Evolutionary conservation across 148 eudicot genomes (phyloP), one percentile per base, ranked within the genome.

Genomic region (Rhododendron griersonianum): DNA sequence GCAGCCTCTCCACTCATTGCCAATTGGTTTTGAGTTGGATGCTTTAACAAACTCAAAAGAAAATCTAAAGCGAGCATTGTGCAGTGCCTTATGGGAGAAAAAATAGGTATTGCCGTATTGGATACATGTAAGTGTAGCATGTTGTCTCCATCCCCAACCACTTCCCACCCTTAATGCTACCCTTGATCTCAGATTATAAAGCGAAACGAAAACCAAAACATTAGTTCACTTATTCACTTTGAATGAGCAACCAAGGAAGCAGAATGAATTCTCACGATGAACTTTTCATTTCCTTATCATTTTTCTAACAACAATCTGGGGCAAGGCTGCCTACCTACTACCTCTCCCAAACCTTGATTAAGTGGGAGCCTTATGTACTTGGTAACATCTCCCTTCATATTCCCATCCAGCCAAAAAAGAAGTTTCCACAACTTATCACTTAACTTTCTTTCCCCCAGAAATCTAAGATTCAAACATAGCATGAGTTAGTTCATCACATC

Each of bases 141-240:
- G 51, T 55, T 23, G 47, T 33, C 47, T 5, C 28, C 10, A 81
- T 30, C 67, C 47, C 28, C 45, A 44, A 80, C 44, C 44, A 50
- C 44, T 51, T 79, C 63, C 63, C 82, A 50, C 37, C 81, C 63
- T 80, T 81, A 53, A 53, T 39, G 79, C 79, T 75, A 75, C n/a
- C 0, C 19, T 18, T 19, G 79, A 35, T 75, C 48, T 19, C 19
- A 35, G 47, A 8, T 75, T 39, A 37, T 75, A 47, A 16, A 37
- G 11, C 11, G 6, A 75, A 75, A 75, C 5, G 47, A 75, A 69
- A 75, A 75, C 19, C 47, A 75, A 75, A 75, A 75, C 18, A 39
- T 37, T 35, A 35, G 35, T 11, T 23, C 23, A 65, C 71, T 65
- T 67, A 28, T 10, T 14, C 76, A 30, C 39, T 5, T 5, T 71